Base-by-base conservation (phyloP, 2,329 filamentous ascomycete species). In the Paecilomyces niveus region DNA sequence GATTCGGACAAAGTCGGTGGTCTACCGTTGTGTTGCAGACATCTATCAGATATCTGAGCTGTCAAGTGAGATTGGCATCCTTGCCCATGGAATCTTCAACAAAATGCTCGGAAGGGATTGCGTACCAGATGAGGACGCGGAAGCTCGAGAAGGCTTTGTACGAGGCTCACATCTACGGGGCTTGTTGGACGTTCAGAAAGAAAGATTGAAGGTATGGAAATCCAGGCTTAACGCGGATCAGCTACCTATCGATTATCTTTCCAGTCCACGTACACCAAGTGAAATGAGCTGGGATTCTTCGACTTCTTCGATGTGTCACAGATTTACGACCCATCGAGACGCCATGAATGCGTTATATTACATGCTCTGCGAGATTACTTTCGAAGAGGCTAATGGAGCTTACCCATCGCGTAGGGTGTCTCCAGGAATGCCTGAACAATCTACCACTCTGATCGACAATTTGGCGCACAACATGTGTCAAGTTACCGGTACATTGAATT, bases 191-290 rank as follows among this genome's bases (percentile, higher is more conserved):
- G 61, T 61, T 31, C 63, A 65, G 54, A 57, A 45, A 31, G 57
- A 62, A 26, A 22, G 62, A 18, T 45, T 65, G 31, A 29, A 55
- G 18, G 61, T 65, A 11, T 65, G 63, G 63, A 59, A 49, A 51
- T 61, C 61, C 5, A 57, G 57, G 35, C 24, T 63, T 2, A 21
- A 29, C 10, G 3, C 31, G 24, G 32, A 57, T 22, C 58, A 59
- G 24, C n/a, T 45, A 13, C n/a, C 39, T 5, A 21, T 6, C 15
- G n/a, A 39, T n/a, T 7, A 7, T 7, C 35, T n/a, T 39, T 39
- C 35, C 5, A n/a, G 13, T 39, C 18, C 15, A 45, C 15, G n/a
- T 45, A 45, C 18, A 18, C 15, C 35, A 45, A 18, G 35, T n/a
- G 15, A 45, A 45, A 45, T 18, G 35, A 18, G 15, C 15, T 18